Conservation (phyloP, 345 rosid genomes). For the Carallia brachiata region DNA sequence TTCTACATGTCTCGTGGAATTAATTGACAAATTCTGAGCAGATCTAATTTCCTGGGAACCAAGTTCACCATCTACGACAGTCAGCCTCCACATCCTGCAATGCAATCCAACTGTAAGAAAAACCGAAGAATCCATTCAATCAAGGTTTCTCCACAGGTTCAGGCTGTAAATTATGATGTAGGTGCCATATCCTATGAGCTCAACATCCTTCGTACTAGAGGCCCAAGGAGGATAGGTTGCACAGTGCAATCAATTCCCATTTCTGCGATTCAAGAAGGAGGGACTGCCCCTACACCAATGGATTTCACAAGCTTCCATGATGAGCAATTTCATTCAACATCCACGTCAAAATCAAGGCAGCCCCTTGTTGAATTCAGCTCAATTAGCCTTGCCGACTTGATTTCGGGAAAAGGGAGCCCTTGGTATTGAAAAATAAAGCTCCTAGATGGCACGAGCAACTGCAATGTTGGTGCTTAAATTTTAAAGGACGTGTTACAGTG, state of each 20-base stretch:
- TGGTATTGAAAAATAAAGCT: constrained; percentile 76
- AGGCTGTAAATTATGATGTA: constrained; percentile 38
- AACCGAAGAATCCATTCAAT: constrained; percentile 35
- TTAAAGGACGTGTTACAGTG: constrained; percentile 85
- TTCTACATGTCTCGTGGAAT: constrained; percentile 7
- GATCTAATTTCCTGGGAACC: constrained; percentile 93
- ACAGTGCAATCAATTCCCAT: constrained; percentile 57
- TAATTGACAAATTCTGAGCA: constrained; percentile 31
- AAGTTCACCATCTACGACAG: constrained; percentile 72
- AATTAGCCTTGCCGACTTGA: constrained; percentile 27
- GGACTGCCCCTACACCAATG: constrained; percentile 48
- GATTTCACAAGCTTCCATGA: constrained; percentile 34
- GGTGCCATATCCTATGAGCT: constrained; percentile 72
- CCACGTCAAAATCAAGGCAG: constrained; percentile 39
- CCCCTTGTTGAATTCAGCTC: constrained; percentile 37
- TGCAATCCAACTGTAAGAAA: constrained; percentile 28
- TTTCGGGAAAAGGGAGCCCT: constrained; percentile 28
- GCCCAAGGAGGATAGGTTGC: constrained; percentile 93
- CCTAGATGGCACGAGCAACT: constrained; percentile 98
- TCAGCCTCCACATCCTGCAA: constrained; percentile 47
- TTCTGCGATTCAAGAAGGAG: constrained; percentile 67
- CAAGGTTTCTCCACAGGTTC: constrained; percentile 44
- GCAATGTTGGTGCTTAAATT: constrained; percentile 93
- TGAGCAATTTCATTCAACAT: constrained; percentile 16
- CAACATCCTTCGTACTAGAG: constrained; percentile 78